Base-by-base conservation (phyloP, 2,329 filamentous ascomycete species). In the Lecanicillium sp. region DNA sequence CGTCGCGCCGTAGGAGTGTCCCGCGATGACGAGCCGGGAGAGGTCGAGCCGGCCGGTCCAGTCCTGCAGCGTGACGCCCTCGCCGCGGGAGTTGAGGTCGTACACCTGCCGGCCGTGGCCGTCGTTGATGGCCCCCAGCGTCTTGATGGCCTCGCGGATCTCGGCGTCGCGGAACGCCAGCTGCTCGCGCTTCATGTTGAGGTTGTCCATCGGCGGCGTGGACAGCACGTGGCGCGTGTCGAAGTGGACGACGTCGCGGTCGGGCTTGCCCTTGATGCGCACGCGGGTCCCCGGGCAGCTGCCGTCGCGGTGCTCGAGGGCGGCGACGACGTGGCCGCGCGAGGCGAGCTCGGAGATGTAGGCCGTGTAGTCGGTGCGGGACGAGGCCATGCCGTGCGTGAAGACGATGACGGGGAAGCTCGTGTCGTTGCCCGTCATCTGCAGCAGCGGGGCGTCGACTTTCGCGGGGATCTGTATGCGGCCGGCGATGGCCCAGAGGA, bases 1-100 rank as follows among this genome's bases (percentile, higher is more conserved):
- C 0, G 83, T 85, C 2, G 81, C 82, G 41, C 83, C 83, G 63
- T 81, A 84, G 0, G 79, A 83, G 59, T 86, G 82, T 0, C 82
- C 82, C 3, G 69, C 76, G 8, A 85, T 69, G 38, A 78, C 71
- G 54, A 83, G 70, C 29, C 74, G 69, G 24, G 72, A 64, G 20
- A 69, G 54, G 58, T 83, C 72, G 6, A 86, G 70, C 9, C 79
- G 71, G 48, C 65, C 63, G 29, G 67, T 60, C 72, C 81, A 86
- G 14, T 64, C 62, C 3, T 65, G 55, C 2, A 82, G 68, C 52
- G 65, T 63, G 19, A 55, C 56, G 37, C 71, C 77, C 59, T 76
- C 78, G 29, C 52, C 57, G 53, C 70, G 72, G 9, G 70, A 63
- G 64, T 76, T 83, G 2, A 58, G 51, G 21, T 54, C 43, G 48